Evolutionary conservation across 139 green algal species (phyloP).

Genomic region (Chlamydomonas applanata): DNA sequence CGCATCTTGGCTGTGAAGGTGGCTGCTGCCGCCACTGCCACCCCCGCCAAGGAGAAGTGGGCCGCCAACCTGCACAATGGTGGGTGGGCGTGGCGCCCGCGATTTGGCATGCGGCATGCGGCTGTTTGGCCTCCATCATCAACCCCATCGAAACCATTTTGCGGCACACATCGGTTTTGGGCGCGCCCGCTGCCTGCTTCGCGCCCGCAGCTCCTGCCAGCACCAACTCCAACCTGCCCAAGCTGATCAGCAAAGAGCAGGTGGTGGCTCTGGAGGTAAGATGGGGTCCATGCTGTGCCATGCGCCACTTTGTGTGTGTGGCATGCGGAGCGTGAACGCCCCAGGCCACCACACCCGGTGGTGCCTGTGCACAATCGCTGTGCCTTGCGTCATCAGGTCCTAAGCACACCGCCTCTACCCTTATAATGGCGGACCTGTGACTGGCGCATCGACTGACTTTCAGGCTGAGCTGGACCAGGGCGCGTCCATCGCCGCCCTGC

Average conservation of each 20-base stretch:
- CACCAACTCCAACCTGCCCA: slow-evolving; percentile 31
- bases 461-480: slow-evolving; percentile 79
- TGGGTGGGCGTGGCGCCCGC: too few species aligned
- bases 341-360: not conserved
- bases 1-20: too few species aligned
- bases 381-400: not conserved
- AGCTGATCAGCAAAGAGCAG: slow-evolving; percentile 64
- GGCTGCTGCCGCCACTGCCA: slow-evolving; percentile 14
- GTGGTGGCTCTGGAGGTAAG: slow-evolving; percentile 68
- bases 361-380: not conserved
- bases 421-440: not conserved
- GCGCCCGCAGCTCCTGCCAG: slow-evolving; percentile 20
- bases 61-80: slow-evolving; percentile 7
- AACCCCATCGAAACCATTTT: slow-evolving; percentile 1
- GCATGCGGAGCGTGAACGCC: not conserved
- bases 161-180: not conserved
- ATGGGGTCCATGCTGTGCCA: not conserved
- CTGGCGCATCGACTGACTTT: not conserved
- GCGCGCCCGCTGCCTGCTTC: not conserved
- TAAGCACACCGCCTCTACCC: not conserved
- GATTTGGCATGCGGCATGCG: not conserved
- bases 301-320: not conserved
- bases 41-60: slow-evolving; percentile 48
- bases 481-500: slow-evolving; percentile 62
- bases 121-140: not conserved